Evolutionary conservation across 139 green algal species (phyloP).

Genomic region (Ulvella scutata): DNA sequence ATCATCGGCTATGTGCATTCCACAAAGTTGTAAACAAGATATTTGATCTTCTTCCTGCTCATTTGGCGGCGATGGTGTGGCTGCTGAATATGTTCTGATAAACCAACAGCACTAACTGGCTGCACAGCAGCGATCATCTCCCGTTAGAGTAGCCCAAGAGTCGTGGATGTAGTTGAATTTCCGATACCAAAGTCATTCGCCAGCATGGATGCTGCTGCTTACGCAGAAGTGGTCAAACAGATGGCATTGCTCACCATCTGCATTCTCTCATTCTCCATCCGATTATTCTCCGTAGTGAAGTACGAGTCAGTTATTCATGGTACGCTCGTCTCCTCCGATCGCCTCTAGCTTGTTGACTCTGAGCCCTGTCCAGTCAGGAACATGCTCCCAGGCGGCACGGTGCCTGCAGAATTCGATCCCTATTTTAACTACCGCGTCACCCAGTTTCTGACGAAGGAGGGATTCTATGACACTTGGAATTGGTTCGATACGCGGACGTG

Average conservation of each 20-base stretch:
- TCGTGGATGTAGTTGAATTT: too few species aligned
- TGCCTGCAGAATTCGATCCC: constrained; percentile 32
- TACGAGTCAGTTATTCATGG: constrained; percentile 86
- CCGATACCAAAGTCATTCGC: too few species aligned
- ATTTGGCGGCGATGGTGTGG: too few species aligned
- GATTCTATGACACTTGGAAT: constrained; percentile 78
- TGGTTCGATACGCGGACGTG: constrained; percentile 82
- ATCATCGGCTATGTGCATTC: too few species aligned
- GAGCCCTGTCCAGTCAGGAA: not conserved
- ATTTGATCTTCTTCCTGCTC: too few species aligned
- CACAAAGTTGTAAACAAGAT: too few species aligned
- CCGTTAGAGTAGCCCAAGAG: too few species aligned
- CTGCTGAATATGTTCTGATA: too few species aligned
- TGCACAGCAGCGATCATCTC: too few species aligned
- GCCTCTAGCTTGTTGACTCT: constrained; percentile 18
- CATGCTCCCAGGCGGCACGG: not conserved
- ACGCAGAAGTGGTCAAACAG: constrained; percentile 12
- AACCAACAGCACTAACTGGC: too few species aligned
- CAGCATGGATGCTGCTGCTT: not conserved
- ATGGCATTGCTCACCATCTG: constrained; percentile 47
- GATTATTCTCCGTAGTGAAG: constrained; percentile 85
- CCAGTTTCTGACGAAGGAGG: constrained; percentile 62
- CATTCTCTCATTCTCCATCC: constrained; percentile 43
- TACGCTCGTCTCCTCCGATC: not conserved
- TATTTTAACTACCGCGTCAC: constrained; percentile 85